phyloP scores from a whole-genome alignment of 306 rosid species.

The Sicyos edulis region DNA sequence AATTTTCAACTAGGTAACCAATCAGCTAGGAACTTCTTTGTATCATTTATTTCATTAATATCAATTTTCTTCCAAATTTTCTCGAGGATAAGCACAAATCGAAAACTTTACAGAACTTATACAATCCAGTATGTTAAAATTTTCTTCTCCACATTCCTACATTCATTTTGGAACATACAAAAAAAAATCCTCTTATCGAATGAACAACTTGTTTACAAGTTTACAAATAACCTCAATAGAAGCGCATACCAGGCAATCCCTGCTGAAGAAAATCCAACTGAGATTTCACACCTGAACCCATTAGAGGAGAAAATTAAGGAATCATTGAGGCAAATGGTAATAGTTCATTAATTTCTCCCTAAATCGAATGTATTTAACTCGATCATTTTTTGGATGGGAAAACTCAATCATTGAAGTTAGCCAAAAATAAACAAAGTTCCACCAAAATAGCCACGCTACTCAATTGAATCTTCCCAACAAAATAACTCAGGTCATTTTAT shows the following conservation, averaged over 20 bases:
- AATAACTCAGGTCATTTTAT: no score
- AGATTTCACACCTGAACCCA: conserved; percentile 58
- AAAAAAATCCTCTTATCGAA: not conserved
- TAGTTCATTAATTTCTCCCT: not conserved
- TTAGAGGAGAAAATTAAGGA: conserved; percentile 7
- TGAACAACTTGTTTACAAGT: conserved; percentile 17
- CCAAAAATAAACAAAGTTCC: not conserved
- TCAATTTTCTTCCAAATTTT: not conserved
- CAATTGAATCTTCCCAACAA: conserved; percentile 10
- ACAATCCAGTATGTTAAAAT: not conserved
- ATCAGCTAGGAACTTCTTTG: not conserved
- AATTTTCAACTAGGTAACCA: conserved; percentile 8
- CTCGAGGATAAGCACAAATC: not conserved
- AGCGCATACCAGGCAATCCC: conserved; percentile 73
- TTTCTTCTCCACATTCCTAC: not conserved
- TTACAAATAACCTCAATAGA: conserved; percentile 18
- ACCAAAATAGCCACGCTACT: not conserved
- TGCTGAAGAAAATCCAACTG: conserved; percentile 90
- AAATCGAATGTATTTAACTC: not conserved
- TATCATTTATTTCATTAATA: not conserved
- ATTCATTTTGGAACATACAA: not conserved
- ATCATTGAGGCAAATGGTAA: not conserved
- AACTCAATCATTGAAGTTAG: conserved; percentile 12
- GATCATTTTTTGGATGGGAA: no score
- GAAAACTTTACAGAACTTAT: not conserved